A percentile compares a stretch with the other conserved stretches of the same genome.
These are phyloP conservation scores for Serendipita sp. DNA, from an alignment of 768 basidiomycete genomes.

Conservation along the genomic window DNA sequence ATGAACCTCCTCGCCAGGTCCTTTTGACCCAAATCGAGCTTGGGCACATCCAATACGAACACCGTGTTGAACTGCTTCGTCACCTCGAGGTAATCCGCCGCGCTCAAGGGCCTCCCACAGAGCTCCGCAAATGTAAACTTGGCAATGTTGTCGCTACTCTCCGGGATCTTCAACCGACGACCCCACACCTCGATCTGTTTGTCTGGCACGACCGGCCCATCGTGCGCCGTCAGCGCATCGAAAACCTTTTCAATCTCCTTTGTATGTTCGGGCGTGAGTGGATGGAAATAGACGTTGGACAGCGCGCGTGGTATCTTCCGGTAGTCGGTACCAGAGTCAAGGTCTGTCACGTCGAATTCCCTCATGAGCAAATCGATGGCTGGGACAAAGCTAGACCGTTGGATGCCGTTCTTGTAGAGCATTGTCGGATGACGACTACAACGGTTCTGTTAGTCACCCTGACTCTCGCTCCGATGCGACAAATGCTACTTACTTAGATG, in stretches of 20 bases:
- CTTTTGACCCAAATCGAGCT: constrained; percentile 74
- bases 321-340: constrained; percentile 96
- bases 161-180: constrained; percentile 59
- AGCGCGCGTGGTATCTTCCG: constrained; percentile 82
- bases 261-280: constrained; percentile 47
- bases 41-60: constrained; percentile 75
- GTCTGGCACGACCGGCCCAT: constrained; percentile 43
- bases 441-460: neutral
- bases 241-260: constrained; percentile 78
- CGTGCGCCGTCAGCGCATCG: constrained; percentile 40
- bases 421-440: constrained; percentile 90
- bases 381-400: constrained; percentile 85
- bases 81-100: constrained; percentile 91
- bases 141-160: constrained; percentile 66
- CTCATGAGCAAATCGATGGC: constrained; percentile 87
- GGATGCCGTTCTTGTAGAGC: constrained; percentile 97
- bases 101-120: constrained; percentile 79
- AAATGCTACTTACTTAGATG: constrained; percentile 68
- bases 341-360: constrained; percentile 73
- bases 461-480: neutral
- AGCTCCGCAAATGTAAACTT: constrained; percentile 75
- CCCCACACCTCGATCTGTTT: constrained; percentile 81
- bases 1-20: constrained; percentile 93
- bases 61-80: constrained; percentile 77
- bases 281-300: constrained; percentile 87